Percentiles rank a stretch among this genome's conserved stretches.
Evolutionary conservation across 352 stramenopile genomes (phyloP).

Genomic region (Pythium brassicae): DNA sequence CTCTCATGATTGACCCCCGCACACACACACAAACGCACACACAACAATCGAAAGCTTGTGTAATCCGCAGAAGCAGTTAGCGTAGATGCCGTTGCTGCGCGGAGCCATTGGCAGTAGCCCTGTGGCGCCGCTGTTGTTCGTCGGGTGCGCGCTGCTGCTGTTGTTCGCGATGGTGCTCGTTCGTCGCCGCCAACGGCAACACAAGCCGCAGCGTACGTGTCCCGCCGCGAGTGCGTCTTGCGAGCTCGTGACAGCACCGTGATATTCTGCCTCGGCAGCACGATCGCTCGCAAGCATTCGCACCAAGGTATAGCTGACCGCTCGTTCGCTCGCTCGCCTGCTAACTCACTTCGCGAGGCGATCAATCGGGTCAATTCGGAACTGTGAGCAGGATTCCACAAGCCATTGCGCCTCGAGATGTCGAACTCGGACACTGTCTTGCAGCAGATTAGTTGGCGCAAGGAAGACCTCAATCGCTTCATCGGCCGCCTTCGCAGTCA

Average conservation of each 20-base stretch:
- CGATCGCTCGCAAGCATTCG: no score
- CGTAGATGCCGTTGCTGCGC: slow-evolving; percentile 35
- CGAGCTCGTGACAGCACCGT: no score
- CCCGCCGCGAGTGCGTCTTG: no score
- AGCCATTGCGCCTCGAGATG: slow-evolving; percentile 29
- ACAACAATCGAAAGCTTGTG: no score
- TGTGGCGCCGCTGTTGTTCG: slow-evolving; percentile 32
- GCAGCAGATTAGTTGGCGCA: slow-evolving; percentile 51
- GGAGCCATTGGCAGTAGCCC: slow-evolving; percentile 18
- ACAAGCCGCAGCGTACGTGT: slow-evolving; percentile 14
- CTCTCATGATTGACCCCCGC: no score
- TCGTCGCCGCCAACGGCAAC: slow-evolving; percentile 23
- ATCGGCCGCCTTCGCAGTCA: slow-evolving; percentile 47
- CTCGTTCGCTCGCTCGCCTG: background rate
- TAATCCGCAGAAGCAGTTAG: no score
- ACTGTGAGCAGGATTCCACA: slow-evolving; percentile 33
- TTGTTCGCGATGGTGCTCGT: slow-evolving; percentile 34
- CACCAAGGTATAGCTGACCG: no score
- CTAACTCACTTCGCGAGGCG: background rate
- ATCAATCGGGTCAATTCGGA: background rate
- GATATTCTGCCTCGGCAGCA: no score
- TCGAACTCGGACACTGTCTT: slow-evolving; percentile 23
- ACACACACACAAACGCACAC: no score
- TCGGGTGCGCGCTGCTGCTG: slow-evolving; percentile 32
- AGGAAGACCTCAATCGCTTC: slow-evolving; percentile 56